phyloP scores from a whole-genome alignment of 441 rosid genomes.

The Dalechampia spathulata region DNA sequence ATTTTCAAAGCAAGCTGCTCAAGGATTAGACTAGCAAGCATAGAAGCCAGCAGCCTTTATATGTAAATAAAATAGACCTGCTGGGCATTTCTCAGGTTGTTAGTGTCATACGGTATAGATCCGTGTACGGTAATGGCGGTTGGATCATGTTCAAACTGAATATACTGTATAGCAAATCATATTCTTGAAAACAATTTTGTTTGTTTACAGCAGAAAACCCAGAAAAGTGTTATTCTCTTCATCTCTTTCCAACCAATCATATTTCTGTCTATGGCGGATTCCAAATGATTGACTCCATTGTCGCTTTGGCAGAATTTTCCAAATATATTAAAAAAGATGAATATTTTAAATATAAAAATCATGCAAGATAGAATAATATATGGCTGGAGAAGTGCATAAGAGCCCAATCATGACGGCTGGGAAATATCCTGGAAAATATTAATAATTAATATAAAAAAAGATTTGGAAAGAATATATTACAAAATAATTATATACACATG shows the following conservation, averaged over 20 bases:
- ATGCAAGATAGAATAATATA: too few relatives aligned
- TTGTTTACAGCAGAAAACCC: neutral
- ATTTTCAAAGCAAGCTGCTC: slow-evolving; percentile 12
- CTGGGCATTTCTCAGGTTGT: slow-evolving; percentile 15
- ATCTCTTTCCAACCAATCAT: neutral
- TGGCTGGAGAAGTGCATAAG: too few relatives aligned
- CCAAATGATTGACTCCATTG: too few relatives aligned
- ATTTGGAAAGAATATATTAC: too few relatives aligned
- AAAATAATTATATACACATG: too few relatives aligned
- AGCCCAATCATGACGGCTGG: too few relatives aligned
- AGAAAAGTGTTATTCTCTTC: neutral
- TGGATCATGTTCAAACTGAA: slow-evolving; percentile 17
- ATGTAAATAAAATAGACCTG: slow-evolving; percentile 42
- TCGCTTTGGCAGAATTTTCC: too few relatives aligned
- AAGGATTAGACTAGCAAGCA: slow-evolving; percentile 13
- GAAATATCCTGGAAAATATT: too few relatives aligned
- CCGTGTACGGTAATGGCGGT: slow-evolving; percentile 21
- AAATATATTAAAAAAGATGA: too few relatives aligned
- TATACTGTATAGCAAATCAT: slow-evolving; percentile 35
- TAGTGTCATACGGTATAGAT: slow-evolving; percentile 25
- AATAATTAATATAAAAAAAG: too few relatives aligned
- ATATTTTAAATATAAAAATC: too few relatives aligned
- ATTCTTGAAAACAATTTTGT: slow-evolving; percentile 13
- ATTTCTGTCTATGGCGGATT: too few relatives aligned
- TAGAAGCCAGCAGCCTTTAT: slow-evolving; percentile 25